These are phyloP conservation scores for Hygrocybe punicea DNA, from an alignment of 768 basidiomycete species.

Conservation along the genomic window DNA sequence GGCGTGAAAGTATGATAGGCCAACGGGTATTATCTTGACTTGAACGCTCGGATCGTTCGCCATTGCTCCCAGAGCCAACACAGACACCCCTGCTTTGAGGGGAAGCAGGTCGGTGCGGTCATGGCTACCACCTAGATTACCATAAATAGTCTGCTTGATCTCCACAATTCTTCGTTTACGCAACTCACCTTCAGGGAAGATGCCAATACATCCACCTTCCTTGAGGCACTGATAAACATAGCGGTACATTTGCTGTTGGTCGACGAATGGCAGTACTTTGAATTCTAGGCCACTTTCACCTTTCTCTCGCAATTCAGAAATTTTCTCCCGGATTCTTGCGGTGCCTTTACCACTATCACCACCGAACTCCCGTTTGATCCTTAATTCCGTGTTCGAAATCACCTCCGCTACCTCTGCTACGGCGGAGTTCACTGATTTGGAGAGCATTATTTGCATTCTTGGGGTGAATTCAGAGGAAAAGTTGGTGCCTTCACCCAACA, in stretches of 20 bases:
- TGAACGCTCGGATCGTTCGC: slow-evolving; percentile 79
- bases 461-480: slow-evolving; percentile 73
- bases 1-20: slow-evolving; percentile 70
- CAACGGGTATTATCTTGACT: slow-evolving; percentile 90
- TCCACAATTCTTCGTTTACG: background rate
- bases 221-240: slow-evolving; percentile 85
- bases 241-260: slow-evolving; percentile 93
- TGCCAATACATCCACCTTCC: slow-evolving; percentile 88
- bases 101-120: slow-evolving; percentile 95
- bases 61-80: slow-evolving; percentile 99
- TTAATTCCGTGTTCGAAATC: slow-evolving; percentile 80
- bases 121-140: slow-evolving; percentile 82
- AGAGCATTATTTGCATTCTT: slow-evolving; percentile 82
- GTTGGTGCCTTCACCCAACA: slow-evolving; percentile 76
- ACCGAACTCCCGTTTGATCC: slow-evolving; percentile 82
- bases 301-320: slow-evolving; percentile 53
- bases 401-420: slow-evolving; percentile 85
- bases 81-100: slow-evolving; percentile 93
- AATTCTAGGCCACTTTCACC: slow-evolving; percentile 66
- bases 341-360: slow-evolving; percentile 78
- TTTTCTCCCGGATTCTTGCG: slow-evolving; percentile 60
- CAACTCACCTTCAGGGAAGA: slow-evolving; percentile 89
- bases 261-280: slow-evolving; percentile 82
- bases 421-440: slow-evolving; percentile 71
- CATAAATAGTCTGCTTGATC: background rate